phyloP scores from a whole-genome alignment of 352 stramenopile species.

The Phytophthora uliginosa region DNA sequence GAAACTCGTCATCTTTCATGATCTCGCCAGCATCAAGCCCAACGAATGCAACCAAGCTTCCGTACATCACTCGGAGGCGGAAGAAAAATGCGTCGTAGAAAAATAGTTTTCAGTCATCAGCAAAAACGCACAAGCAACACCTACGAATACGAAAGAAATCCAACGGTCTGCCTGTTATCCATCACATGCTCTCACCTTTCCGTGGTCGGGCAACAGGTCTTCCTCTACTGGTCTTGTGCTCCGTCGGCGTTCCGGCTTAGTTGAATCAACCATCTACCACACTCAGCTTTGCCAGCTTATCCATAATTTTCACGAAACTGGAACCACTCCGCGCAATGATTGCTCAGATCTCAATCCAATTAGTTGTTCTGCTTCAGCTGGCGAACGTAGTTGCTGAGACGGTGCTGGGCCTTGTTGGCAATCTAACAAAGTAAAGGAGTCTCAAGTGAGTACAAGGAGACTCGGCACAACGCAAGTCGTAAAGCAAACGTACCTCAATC shows the following conservation, averaged over 20 bases:
- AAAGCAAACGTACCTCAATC: slow-evolving; percentile 71
- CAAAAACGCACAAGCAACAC: slow-evolving; percentile 11
- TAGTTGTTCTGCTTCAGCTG: slow-evolving; percentile 88
- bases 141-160: slow-evolving; percentile 25
- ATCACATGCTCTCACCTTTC: slow-evolving; percentile 30
- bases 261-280: neutral
- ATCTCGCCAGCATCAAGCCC: slow-evolving; percentile 18
- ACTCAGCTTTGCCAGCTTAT: neutral
- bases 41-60: slow-evolving; percentile 49
- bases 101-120: slow-evolving; percentile 6
- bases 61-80: slow-evolving; percentile 54
- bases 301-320: neutral
- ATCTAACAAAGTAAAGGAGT: slow-evolving; percentile 51
- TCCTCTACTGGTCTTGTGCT: slow-evolving; percentile 34
- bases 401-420: slow-evolving; percentile 91
- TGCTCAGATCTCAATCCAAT: slow-evolving; percentile 17
- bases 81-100: slow-evolving; percentile 28
- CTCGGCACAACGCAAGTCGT: neutral
- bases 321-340: neutral
- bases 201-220: slow-evolving; percentile 12
- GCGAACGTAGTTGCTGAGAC: slow-evolving; percentile 90
- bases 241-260: slow-evolving; percentile 5
- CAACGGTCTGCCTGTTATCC: slow-evolving; percentile 45
- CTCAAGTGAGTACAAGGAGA: slow-evolving; percentile 7
- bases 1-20: slow-evolving; percentile 13